Conservation (phyloP, 164 flowering plant species). For the Amborella trichopoda region DNA sequence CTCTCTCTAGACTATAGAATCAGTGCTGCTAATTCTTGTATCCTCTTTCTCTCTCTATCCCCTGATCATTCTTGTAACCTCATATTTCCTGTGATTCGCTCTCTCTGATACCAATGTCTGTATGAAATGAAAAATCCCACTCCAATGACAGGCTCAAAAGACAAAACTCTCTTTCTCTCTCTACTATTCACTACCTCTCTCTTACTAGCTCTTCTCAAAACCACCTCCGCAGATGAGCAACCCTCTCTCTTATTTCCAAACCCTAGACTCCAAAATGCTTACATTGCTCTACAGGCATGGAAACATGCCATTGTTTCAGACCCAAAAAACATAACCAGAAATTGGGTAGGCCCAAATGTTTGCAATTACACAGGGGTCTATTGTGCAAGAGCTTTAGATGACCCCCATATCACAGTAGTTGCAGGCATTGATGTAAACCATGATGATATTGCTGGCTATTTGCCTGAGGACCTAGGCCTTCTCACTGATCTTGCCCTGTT, state of each 20-base stretch:
- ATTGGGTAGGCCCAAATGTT: conserved; percentile 56
- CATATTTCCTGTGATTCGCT: not conserved
- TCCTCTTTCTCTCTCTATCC: conserved; percentile 6
- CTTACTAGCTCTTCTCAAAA: not conserved
- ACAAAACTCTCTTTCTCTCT: conserved; percentile 7
- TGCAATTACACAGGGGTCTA: conserved; percentile 70
- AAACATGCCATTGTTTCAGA: conserved; percentile 49
- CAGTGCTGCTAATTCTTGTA: not conserved
- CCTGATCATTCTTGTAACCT: conserved; percentile 6
- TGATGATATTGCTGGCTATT: conserved; percentile 32
- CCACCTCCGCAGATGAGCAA: conserved; percentile 2
- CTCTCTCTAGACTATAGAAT: not conserved
- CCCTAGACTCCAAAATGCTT: conserved; percentile 46
- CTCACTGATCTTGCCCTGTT: conserved; percentile 59
- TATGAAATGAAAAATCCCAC: too few species aligned
- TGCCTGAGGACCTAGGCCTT: conserved; percentile 61
- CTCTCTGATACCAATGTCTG: too few species aligned
- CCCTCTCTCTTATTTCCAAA: conserved; percentile 7
- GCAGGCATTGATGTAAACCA: conserved; percentile 83
- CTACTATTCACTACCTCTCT: not conserved
- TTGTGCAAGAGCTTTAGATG: conserved; percentile 63
- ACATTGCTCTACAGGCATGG: conserved; percentile 64
- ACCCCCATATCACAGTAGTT: conserved; percentile 39
- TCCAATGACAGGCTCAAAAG: too few species aligned
- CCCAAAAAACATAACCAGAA: conserved; percentile 42